A percentile compares a stretch with the other conserved stretches of the same genome.
Evolutionary conservation across 1,139 yeast species (phyloP).

Genomic region (Taphrina confusa): DNA sequence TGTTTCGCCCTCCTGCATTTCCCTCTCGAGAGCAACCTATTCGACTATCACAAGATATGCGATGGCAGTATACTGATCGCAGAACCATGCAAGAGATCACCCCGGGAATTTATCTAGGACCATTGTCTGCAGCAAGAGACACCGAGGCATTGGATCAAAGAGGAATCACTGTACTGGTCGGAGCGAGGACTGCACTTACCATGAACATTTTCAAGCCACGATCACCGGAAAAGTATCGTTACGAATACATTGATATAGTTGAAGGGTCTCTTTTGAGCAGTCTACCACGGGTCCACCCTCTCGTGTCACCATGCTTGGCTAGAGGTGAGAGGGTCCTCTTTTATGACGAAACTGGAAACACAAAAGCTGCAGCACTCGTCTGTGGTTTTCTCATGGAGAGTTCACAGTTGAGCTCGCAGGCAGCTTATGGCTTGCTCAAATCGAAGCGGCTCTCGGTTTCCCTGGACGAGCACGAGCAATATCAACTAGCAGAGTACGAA

Average conservation of each 20-base stretch:
- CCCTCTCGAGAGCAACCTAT: background rate
- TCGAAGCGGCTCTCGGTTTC: constrained; percentile 21
- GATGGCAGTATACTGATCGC: constrained; percentile 27
- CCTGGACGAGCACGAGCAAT: constrained; percentile 21
- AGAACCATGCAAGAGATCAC: constrained; percentile 30
- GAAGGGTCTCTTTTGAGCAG: constrained; percentile 17
- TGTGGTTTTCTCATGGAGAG: constrained; percentile 33
- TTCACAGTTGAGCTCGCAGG: background rate
- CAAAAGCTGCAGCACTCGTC: constrained; percentile 25
- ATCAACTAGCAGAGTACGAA: constrained; percentile 28
- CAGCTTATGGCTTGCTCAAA: constrained; percentile 20
- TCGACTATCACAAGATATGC: constrained; percentile 5
- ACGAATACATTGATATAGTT: constrained; percentile 26
- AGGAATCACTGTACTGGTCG: constrained; percentile 26
- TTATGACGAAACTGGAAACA: constrained; percentile 31
- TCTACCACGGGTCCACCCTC: constrained; percentile 17
- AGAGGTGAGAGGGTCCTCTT: constrained; percentile 19
- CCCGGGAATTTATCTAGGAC: constrained; percentile 26
- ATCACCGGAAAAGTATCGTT: constrained; percentile 25
- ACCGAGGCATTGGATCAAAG: constrained; percentile 1
- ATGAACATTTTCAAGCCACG: constrained; percentile 23
- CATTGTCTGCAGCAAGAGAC: constrained; percentile 28
- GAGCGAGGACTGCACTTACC: constrained; percentile 14
- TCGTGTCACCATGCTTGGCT: constrained; percentile 17
- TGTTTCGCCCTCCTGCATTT: constrained; percentile 5